Conservation (phyloP, 768 basidiomycete species). For the Boletus reticuloceps region DNA sequence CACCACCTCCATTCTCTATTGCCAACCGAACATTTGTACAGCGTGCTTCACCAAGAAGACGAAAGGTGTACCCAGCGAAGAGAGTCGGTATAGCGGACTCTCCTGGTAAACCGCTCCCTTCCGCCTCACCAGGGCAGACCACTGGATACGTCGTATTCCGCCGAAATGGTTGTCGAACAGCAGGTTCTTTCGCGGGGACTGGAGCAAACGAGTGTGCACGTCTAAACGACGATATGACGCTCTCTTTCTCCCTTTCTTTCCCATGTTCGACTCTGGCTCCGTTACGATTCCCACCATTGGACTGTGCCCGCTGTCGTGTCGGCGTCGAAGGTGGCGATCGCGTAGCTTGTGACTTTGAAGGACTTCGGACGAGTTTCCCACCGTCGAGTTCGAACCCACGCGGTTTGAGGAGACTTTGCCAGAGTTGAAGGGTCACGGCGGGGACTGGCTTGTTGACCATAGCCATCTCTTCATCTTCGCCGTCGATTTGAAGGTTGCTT, state of each 20-base stretch:
- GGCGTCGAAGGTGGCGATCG: slow-evolving; percentile 18
- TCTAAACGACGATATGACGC: slow-evolving; percentile 58
- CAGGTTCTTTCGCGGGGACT: slow-evolving; percentile 18
- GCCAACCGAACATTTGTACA: slow-evolving; percentile 54
- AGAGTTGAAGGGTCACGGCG: slow-evolving; percentile 61
- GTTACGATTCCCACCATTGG: neutral
- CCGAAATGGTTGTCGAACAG: slow-evolving; percentile 45
- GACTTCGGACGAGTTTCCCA: slow-evolving; percentile 60
- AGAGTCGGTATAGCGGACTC: slow-evolving; percentile 25
- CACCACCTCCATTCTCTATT: slow-evolving; percentile 58
- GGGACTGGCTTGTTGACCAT: slow-evolving; percentile 58
- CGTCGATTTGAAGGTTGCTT: slow-evolving; percentile 19
- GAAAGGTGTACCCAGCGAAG: slow-evolving; percentile 57
- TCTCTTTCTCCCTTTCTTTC: slow-evolving; percentile 22
- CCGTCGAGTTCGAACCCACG: slow-evolving; percentile 63
- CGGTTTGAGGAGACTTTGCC: slow-evolving; percentile 64
- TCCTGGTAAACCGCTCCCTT: slow-evolving; percentile 12
- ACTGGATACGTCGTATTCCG: slow-evolving; percentile 34
- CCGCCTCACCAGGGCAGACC: slow-evolving; percentile 15
- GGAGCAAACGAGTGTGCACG: slow-evolving; percentile 67
- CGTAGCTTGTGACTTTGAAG: slow-evolving; percentile 42
- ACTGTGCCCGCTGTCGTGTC: slow-evolving; percentile 9
- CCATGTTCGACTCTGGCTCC: neutral
- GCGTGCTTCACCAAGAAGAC: slow-evolving; percentile 66
- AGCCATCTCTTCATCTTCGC: slow-evolving; percentile 54